Conservation (phyloP, 805 yeast species). For the Kodamaea kaohsiungensis region DNA sequence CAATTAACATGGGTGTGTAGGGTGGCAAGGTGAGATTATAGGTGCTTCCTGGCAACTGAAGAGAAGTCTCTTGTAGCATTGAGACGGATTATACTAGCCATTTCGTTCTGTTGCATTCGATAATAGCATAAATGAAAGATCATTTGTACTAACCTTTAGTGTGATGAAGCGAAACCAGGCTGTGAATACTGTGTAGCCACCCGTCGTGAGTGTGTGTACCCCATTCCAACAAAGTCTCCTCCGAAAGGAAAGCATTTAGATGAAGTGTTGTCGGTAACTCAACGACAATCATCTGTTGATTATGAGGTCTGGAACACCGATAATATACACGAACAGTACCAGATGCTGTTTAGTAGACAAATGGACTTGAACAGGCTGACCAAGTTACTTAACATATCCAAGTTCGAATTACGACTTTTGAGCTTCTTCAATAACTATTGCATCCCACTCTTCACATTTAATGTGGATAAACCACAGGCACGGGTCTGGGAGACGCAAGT, state of each 20-base stretch:
- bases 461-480: constrained; percentile 20
- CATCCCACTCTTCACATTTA: constrained; percentile 26
- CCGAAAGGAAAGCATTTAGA: too few species aligned
- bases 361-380: constrained; percentile 17
- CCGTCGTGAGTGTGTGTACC: constrained; percentile 25
- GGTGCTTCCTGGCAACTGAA: too few species aligned
- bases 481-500: constrained; percentile 26
- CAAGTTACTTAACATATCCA: constrained; percentile 19
- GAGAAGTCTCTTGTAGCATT: too few species aligned
- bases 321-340: not conserved
- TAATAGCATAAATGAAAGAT: not conserved
- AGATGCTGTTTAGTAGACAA: not conserved
- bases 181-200: constrained; percentile 37
- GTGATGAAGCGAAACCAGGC: constrained; percentile 30
- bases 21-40: too few species aligned
- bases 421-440: constrained; percentile 31
- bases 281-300: not conserved
- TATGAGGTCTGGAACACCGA: not conserved
- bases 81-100: too few species aligned
- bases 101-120: too few species aligned
- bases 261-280: not conserved
- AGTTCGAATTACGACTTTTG: constrained; percentile 26
- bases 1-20: too few species aligned
- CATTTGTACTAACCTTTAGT: constrained; percentile 23
- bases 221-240: too few species aligned